Evolutionary conservation across 352 stramenopile genomes (phyloP), one percentile per base, ranked within the genome.

Genomic region (Elongisporangium anandrum): DNA sequence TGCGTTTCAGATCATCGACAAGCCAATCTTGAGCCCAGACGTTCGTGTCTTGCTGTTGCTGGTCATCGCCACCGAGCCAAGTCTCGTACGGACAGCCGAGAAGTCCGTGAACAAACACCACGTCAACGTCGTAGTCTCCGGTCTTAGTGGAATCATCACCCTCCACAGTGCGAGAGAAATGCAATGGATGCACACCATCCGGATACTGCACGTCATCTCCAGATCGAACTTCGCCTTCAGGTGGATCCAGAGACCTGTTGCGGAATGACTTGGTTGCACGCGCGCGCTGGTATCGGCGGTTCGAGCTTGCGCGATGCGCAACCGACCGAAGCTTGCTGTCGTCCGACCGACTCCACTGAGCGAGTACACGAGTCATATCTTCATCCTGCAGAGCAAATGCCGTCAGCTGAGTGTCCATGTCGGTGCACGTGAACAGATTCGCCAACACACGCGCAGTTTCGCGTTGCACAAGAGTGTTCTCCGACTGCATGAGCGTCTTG

Each of bases 91-190:
- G 79, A 60, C 77, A 90, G 3, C 85, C 85, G 2, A 92, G 57
- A n/a, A 95, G 61, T 0, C 85, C 85, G 52, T 94, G 85, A 34
- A 95, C 77, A 54, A 95, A 90, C 15, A 95, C 83, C 4, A 95
- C 76, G 24, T 95, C 85, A 1, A 92, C 70, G 29, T 90, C 78
- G 45, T 89, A 92, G 15, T 79, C 59, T 50, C 51, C 58, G 1
- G 60, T 56, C 9, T 55, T 48, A 0, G 51, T 24, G 52, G 68
- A 48, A 8, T 76, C 56, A 12, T 49, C 39, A 19, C 15, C 21
- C 15, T 21, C 66, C 4, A 19, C 45, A 17, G 20, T 54, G 23
- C 62, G 71, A 3, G 70, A 87, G 17, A 86, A 77, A 29, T 89
- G 79, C 19, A 89, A 73, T 9, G 82, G 79, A 15, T 92, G 78